Evolutionary conservation across 164 flowering plant genomes (phyloP), one percentile per base, ranked within the genome.

Genomic region (Cinnamomum micranthum): DNA sequence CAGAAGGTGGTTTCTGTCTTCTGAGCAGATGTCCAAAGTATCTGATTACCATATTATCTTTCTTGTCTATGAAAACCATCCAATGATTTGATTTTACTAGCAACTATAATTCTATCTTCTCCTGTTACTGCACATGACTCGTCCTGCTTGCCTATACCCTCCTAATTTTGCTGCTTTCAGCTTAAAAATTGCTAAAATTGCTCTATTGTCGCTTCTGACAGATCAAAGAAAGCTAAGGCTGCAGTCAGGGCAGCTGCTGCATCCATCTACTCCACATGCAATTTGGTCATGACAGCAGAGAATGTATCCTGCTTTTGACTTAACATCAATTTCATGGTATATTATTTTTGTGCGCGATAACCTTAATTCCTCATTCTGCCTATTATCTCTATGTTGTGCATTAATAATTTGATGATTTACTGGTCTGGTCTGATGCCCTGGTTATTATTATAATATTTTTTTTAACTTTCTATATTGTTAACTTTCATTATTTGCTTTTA

Each of bases 221-320:
- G 93, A 77, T 76, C 72, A 50, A 74, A 65, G 75, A 81, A 75
- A 73, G 79, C 65, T 28, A 83, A 81, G 22, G 77, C 77, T 68
- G 92, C 96, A 35, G 82, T 92, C 2, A 82, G 78, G 80, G 98
- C 95, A 33, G 92, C 97, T 58, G 98, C 97, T 23, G 96, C 98
- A 79, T 92, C 98, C 74, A 90, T 94, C 35, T 92, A 92, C 81
- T 91, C 97, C 31, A 90, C 97, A 17, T 92, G 92, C 88, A 87
- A 85, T 83, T 87, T 79, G 64, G 70, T 87, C 10, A 60, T 73
- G 77, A 73, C 93, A 68, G 78, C 77, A 81, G 89, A 86, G 82
- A 84, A 89, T 55, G 78, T 80, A 31, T 70, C 88, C 13, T 86
- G 90, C 76, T 85, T 72, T 78, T 90, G 82, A 82, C 59, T 28